Evolutionary conservation across 202 grass and related monocot species (phyloP), one percentile per base, ranked within the genome.

Genomic region (Schoenoplectus tabernaemontani): DNA sequence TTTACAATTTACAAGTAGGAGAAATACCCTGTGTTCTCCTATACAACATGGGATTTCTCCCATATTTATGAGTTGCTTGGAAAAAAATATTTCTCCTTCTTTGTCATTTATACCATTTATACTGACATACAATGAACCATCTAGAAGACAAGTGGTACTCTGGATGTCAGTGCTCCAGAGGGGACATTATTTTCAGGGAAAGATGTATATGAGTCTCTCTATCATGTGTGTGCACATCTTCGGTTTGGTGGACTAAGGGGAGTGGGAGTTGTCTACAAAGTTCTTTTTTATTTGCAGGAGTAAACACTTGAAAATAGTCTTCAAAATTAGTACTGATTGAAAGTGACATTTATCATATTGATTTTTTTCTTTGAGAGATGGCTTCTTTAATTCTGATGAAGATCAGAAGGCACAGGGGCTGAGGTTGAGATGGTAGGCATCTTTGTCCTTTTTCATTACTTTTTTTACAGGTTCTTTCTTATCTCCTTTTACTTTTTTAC

Each of bases 271-370:
- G 17, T 10, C 3, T 36, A 41, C 34, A n/a, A n/a, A n/a, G n/a
- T n/a, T 42, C 3, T 2, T 20, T 32, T 67, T 67, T 22, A 23
- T 47, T 71, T 47, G 6, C 36, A 41, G 20, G 20, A 58, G 57
- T 39, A 34, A 19, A 36, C 24, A 11, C n/a, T n/a, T n/a, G n/a
- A n/a, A 90, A 82, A 84, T 84, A 74, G 83, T 91, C 59, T 91
- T 78, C 80, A 57, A 79, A 87, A 90, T 88, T 89, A 81, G 84
- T 84, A 48, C 65, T 67, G 75, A 84, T 85, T 88, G 91, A 93
- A 88, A 93, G 89, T 60, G 86, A 93, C 88, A 83, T 86, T 85
- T 93, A 84, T 83, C 77, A 63, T n/a, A n/a, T n/a, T n/a, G 75
- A 73, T 81, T 59, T 63, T 47, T 83, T 79, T 88, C 84, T 80